A percentile compares a stretch with the other conserved stretches of the same genome.
Evolutionary conservation across 345 rosid species (phyloP).

Genomic region (Mercurialis annua): DNA sequence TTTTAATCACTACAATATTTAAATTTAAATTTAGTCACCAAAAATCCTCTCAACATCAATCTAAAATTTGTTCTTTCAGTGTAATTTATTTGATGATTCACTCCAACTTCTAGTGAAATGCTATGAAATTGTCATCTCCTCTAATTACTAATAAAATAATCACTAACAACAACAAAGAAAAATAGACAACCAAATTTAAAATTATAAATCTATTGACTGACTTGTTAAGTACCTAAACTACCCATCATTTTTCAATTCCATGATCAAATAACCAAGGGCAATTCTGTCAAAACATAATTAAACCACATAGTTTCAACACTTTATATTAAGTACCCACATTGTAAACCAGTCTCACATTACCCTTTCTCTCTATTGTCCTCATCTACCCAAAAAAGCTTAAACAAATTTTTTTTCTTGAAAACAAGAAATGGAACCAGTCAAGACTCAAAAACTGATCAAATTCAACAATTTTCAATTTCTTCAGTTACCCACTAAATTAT

Average conservation of each 20-base stretch:
- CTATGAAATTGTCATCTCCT: too few relatives aligned
- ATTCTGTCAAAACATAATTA: not conserved
- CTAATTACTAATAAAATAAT: too few relatives aligned
- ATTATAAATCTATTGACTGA: not conserved
- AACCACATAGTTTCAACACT: not conserved
- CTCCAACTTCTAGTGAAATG: too few relatives aligned
- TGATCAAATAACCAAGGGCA: not conserved
- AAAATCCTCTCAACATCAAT: too few relatives aligned
- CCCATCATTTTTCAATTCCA: not conserved
- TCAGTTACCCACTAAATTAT: conserved; percentile 26
- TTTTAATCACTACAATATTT: too few relatives aligned
- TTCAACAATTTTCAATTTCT: not conserved
- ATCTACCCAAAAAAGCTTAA: not conserved
- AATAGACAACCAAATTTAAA: too few relatives aligned
- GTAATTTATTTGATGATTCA: too few relatives aligned
- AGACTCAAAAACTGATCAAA: not conserved
- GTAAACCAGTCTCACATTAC: not conserved
- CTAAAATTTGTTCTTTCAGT: too few relatives aligned
- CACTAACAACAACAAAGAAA: too few relatives aligned
- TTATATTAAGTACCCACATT: not conserved
- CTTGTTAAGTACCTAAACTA: conserved; percentile 9
- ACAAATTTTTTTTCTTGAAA: not conserved
- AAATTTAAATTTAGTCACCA: too few relatives aligned
- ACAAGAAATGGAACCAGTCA: conserved; percentile 23
- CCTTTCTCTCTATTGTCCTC: not conserved